Percentiles rank a stretch among this genome's conserved stretches.
phyloP scores from a whole-genome alignment of 345 rosid species.

The Barbarea vulgaris region DNA sequence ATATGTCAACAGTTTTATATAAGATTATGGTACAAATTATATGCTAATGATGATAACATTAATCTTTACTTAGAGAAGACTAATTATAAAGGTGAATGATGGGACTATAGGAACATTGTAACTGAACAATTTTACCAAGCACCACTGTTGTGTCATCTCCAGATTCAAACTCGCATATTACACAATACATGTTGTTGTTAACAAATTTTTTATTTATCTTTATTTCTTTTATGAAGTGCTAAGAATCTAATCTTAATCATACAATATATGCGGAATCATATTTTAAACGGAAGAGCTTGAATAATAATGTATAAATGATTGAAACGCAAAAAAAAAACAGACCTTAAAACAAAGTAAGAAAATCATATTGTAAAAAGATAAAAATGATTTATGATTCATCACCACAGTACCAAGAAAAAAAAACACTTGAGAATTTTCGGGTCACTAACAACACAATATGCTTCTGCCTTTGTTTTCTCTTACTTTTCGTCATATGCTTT shows the following conservation, averaged over 20 bases:
- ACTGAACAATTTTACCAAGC: background rate
- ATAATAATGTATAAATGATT: background rate
- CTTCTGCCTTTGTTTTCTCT: conserved; percentile 22
- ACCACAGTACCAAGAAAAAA: background rate
- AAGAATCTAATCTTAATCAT: background rate
- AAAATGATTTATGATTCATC: background rate
- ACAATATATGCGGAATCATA: background rate
- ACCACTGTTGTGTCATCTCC: too few species aligned
- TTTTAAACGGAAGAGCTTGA: background rate
- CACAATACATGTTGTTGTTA: background rate
- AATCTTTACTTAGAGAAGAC: background rate
- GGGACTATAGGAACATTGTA: background rate
- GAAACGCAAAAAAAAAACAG: background rate
- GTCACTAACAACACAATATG: conserved; percentile 25
- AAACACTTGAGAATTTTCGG: background rate
- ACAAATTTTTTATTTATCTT: background rate
- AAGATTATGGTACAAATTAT: conserved; percentile 13
- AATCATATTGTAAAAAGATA: background rate
- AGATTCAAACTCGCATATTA: background rate
- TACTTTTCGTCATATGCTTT: conserved; percentile 38
- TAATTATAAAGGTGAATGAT: background rate
- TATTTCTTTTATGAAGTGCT: background rate
- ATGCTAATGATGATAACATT: conserved; percentile 27
- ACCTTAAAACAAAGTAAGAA: background rate
- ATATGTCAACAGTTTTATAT: background rate